Evolutionary conservation across 192 early-diverging fungal genomes (phyloP).

Genomic region (Linnemannia elongata): DNA sequence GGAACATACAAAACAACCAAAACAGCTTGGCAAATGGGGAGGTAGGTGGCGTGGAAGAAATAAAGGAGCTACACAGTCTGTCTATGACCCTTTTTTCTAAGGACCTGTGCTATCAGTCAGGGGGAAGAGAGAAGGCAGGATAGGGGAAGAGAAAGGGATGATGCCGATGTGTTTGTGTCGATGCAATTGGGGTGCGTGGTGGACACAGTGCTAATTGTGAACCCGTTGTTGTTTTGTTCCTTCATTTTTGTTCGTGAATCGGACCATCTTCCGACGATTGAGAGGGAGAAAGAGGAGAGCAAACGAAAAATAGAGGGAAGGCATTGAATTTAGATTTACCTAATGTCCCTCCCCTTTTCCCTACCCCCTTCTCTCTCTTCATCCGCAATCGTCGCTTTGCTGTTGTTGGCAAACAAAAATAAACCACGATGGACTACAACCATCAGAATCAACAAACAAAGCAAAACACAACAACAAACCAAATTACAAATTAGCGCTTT

Average conservation of each 20-base stretch:
- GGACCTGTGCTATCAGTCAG: not conserved
- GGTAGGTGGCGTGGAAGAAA: not conserved
- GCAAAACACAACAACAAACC: not conserved
- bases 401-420: slow-evolving; percentile 1
- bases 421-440: not conserved
- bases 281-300: not conserved
- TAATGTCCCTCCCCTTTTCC: not conserved
- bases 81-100: not conserved
- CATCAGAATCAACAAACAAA: not conserved
- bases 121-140: not conserved
- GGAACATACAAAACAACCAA: not conserved
- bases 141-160: not conserved
- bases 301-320: not conserved
- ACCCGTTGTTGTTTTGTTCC: not conserved
- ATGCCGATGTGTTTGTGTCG: not conserved
- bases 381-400: not conserved
- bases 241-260: not conserved
- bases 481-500: slow-evolving; percentile 4
- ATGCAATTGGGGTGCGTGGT: not conserved
- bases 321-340: not conserved
- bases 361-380: not conserved
- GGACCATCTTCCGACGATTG: not conserved
- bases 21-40: not conserved
- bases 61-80: not conserved
- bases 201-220: not conserved